Evolutionary conservation across 2,329 filamentous ascomycete genomes (phyloP), one percentile per base, ranked within the genome.

Genomic region (Emericellopsis atlantica): DNA sequence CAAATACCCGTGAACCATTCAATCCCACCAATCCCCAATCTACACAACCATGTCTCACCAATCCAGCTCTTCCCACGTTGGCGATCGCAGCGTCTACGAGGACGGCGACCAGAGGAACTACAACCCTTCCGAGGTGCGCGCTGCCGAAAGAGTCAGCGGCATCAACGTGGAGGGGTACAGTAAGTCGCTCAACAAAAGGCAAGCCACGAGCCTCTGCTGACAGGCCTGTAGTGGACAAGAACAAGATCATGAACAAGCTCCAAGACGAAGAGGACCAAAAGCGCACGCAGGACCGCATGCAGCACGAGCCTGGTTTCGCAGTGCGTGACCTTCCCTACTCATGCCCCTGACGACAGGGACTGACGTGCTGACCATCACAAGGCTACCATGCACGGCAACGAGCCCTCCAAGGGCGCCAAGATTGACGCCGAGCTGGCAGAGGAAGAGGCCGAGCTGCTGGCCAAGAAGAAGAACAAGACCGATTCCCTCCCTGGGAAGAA

Each of bases 391-490:
- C 81, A 88, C 54, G 81, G 81, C 44, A 87, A 87, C 56, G 70
- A 86, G 61, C 83, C 82, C 3, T 82, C 76, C 15, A 75, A 67
- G 53, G 82, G 83, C 15, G 83, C 82, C 22, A 74, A 82, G 67
- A 70, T 86, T 43, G 83, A 88, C 57, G 74, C 82, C 43, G 56
- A 83, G 59, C 49, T 88, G 36, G 65, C 73, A 52, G 72, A 74
- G 5, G 82, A 87, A 51, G 83, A 88, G 45, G 74, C 82, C 52
- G 75, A 70, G 48, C 61, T 71, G 41, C 53, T 87, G 45, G 70
- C 66, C 61, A 70, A 68, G 56, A 85, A 84, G 69, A 3, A 21
- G 11, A 7, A 15, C 12, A 33, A 33, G 16, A 33, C 29, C 5
- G 38, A 40, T 14, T 18, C 24, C 6, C 9, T 40, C 5, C 38